phyloP scores from a whole-genome alignment of 2,329 filamentous ascomycete species.

The Polychaeton citri region DNA sequence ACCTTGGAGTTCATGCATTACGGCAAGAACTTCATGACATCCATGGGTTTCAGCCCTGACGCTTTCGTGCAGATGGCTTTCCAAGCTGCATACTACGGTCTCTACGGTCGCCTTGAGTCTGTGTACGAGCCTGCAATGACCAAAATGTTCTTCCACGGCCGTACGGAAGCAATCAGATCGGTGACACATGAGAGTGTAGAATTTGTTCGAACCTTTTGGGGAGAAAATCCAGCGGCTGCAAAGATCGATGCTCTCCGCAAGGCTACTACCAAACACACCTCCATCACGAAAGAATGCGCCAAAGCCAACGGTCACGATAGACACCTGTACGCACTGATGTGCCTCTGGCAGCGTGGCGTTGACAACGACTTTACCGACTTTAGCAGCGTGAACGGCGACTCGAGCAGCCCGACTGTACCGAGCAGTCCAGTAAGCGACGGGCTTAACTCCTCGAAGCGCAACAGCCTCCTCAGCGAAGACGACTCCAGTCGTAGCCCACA shows the following conservation, averaged over 20 bases:
- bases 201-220: constrained; percentile 92
- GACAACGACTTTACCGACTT: constrained; percentile 53
- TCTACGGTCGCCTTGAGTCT: constrained; percentile 87
- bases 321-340: constrained; percentile 87
- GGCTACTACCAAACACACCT: constrained; percentile 72
- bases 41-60: constrained; percentile 91
- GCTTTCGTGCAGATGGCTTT: constrained; percentile 99
- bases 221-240: constrained; percentile 64
- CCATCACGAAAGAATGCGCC: constrained; percentile 68
- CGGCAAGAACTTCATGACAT: constrained; percentile 95
- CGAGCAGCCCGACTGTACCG: constrained; percentile 52
- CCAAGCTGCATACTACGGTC: constrained; percentile 92
- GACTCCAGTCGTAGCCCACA: constrained; percentile 38
- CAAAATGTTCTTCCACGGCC: constrained; percentile 81
- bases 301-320: constrained; percentile 86
- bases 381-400: constrained; percentile 26
- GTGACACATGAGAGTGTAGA: constrained; percentile 74
- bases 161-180: constrained; percentile 83
- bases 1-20: constrained; percentile 81
- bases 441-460: constrained; percentile 40
- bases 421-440: constrained; percentile 33
- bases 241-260: constrained; percentile 78
- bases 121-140: constrained; percentile 99
- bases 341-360: constrained; percentile 81
- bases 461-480: constrained; percentile 37